phyloP scores from a whole-genome alignment of 2,329 filamentous ascomycete genomes.

The Biscogniauxia marginata region DNA sequence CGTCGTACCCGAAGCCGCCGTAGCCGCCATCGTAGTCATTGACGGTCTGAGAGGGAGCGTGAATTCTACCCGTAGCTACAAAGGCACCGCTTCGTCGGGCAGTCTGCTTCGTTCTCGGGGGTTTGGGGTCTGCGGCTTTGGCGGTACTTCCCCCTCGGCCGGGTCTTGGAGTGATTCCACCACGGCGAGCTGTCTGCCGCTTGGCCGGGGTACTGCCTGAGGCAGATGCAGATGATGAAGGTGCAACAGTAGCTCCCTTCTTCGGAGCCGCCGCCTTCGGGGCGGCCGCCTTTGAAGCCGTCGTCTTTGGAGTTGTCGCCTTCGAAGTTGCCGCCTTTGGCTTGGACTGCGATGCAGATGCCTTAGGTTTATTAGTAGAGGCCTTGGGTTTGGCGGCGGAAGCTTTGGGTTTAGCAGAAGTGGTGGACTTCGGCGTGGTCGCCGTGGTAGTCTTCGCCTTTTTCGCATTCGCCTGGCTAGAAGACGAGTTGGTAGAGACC shows the following conservation, averaged over 20 bases:
- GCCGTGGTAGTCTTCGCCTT: constrained; percentile 24
- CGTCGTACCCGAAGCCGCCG: constrained; percentile 17
- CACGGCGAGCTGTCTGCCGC: constrained; percentile 22
- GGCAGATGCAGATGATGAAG: constrained; percentile 1
- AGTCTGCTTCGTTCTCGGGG: constrained; percentile 15
- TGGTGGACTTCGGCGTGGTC: constrained; percentile 1
- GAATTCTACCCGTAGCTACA: constrained; percentile 23
- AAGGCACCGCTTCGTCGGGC: constrained; percentile 30
- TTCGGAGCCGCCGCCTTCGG: constrained; percentile 2
- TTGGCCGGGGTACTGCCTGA: constrained; percentile 6
- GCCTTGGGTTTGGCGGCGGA: neutral
- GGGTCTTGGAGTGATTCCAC: constrained; percentile 19
- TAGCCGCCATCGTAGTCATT: constrained; percentile 3
- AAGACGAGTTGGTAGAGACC: constrained; percentile 22
- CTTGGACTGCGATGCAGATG: neutral
- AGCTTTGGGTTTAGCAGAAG: neutral
- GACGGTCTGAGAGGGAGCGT: neutral
- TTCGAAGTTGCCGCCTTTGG: constrained; percentile 9
- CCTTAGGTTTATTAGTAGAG: neutral
- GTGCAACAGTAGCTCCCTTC: constrained; percentile 3
- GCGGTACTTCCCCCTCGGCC: constrained; percentile 7
- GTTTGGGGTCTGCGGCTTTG: neutral
- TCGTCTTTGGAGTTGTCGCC: constrained; percentile 11
- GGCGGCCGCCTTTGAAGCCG: constrained; percentile 1
- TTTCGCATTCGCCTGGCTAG: constrained; percentile 21